Evolutionary conservation across 78 protist genomes (phyloP), one percentile per base, ranked within the genome.

Genomic region (Cavenderia fasciculata): DNA sequence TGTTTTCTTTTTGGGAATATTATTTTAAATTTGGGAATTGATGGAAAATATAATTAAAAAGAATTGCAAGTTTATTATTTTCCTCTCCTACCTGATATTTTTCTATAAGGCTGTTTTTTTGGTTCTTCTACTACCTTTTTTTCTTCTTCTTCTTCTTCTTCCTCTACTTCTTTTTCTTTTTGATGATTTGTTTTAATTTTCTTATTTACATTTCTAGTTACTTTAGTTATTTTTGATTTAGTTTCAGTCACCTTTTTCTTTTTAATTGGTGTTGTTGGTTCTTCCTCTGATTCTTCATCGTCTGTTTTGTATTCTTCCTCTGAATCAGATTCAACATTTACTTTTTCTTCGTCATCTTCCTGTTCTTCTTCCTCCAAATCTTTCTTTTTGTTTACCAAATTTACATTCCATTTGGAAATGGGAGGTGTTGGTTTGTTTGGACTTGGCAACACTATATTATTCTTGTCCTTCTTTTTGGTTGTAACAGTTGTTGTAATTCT

Each of bases 101-200:
- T 56, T 7, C 7, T 56, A n/a, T n/a, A n/a, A n/a, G n/a, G n/a
- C n/a, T n/a, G n/a, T n/a, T n/a, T n/a, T n/a, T n/a, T n/a, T n/a
- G n/a, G n/a, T n/a, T n/a, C n/a, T n/a, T n/a, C n/a, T n/a, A n/a
- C 10, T 56, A 56, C 62, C 62, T 56, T 56, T 56, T 25, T 56
- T 56, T 16, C 14, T 56, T 7, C 7, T 56, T 12, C 31, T 8
- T 52, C 31, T 10, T 52, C 59, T 52, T 21, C 59, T 52, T 21
- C 59, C 21, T 10, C 59, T 52, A 21, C 59, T 52, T 12, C 14
- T 56, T 56, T 8, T 56, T 56, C 7, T 5, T 56, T 25, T 61
- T 61, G 7, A 31, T 61, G 69, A 31, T 33, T 34, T 61, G 69
- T 61, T 34, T 61, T 61, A 16, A 10, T 8, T 61, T 61, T 61